A percentile compares a stretch with the other conserved stretches of the same genome.
phyloP scores from a whole-genome alignment of 179 eudicot species.

The Beta macrorhiza region DNA sequence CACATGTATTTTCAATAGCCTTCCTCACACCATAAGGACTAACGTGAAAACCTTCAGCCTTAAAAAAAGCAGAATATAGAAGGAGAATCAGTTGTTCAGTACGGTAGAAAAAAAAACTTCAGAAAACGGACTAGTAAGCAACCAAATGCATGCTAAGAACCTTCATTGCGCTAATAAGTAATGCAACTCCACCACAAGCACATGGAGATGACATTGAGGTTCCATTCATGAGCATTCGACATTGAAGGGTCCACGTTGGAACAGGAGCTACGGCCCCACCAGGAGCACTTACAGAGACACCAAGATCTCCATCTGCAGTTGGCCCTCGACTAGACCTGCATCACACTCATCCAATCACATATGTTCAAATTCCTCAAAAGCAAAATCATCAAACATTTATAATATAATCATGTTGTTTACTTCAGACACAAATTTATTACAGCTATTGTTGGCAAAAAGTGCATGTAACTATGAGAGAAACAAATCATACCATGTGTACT shows the following conservation, averaged over 20 bases:
- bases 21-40: constrained; percentile 86
- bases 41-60: constrained; percentile 86
- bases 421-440: constrained; percentile 6
- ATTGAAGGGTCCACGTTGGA: constrained; percentile 97
- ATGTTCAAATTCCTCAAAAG: constrained; percentile 3
- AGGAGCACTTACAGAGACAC: constrained; percentile 93
- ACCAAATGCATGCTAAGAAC: constrained; percentile 37
- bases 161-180: constrained; percentile 95
- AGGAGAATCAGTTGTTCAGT: constrained; percentile 3
- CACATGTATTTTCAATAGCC: constrained; percentile 89
- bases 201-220: constrained; percentile 99
- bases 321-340: constrained; percentile 99
- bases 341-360: constrained; percentile 27
- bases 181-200: constrained; percentile 95
- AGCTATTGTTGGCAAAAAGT: constrained; percentile 9
- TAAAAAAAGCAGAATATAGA: constrained; percentile 26
- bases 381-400: not conserved
- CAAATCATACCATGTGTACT: constrained; percentile 80
- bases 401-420: not conserved
- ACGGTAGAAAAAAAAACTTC: not conserved
- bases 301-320: constrained; percentile 93
- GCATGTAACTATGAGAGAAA: not conserved
- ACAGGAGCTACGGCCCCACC: constrained; percentile 99
- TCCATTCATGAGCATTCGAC: constrained; percentile 98
- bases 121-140: constrained; percentile 13